Base-by-base conservation (phyloP, 163 green algal genomes). In the Scenedesmus sp. region DNA sequence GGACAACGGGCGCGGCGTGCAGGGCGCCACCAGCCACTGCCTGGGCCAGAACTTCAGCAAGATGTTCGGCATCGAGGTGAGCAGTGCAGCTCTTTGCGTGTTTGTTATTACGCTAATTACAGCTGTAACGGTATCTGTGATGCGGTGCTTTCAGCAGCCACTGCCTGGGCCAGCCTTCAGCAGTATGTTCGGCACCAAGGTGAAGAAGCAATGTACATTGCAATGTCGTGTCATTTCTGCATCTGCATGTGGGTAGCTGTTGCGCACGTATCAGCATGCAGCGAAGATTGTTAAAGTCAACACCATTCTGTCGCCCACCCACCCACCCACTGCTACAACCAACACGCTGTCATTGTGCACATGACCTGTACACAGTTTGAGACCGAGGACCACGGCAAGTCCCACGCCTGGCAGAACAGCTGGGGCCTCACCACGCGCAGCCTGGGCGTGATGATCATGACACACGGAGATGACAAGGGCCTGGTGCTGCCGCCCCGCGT, bases 21-120 rank as follows among this genome's bases (percentile, higher is more conserved):
- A 98, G 96, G 98, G 96, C 74, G 98, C 95, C 54, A 99, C 98
- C 60, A 98, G 94, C 52, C 98, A 99, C 95, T 99, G 97, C 96
- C 95, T 99, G 88, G 98, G 98, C 4, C 98, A 99, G 94, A 99
- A 99, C 95, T 99, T 99, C 95, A 97, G 96, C 84, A 99, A 99
- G 92, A 99, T 99, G 97, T 99, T 99, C 87, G 82, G 96, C 90
- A 99, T 99, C 59, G 95, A 98, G 93, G 77, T 85, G 77, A 62
- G 46, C 77, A 57, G 97, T 94, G 88, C 46, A 34, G 2, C 60
- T 46, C 2, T 59, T 34, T 79, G 46, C 0, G 54, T 57, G 12
- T 55, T 12, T 87, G 82, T 16, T 55, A 23, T 46, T 5, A 73
- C 2, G 34, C 15, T 76, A 4, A 57, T 5, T 84, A 59, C 34